These are phyloP conservation scores for Nitzschia palea DNA, from an alignment of 108 stramenopile genomes.

Conservation along the genomic window DNA sequence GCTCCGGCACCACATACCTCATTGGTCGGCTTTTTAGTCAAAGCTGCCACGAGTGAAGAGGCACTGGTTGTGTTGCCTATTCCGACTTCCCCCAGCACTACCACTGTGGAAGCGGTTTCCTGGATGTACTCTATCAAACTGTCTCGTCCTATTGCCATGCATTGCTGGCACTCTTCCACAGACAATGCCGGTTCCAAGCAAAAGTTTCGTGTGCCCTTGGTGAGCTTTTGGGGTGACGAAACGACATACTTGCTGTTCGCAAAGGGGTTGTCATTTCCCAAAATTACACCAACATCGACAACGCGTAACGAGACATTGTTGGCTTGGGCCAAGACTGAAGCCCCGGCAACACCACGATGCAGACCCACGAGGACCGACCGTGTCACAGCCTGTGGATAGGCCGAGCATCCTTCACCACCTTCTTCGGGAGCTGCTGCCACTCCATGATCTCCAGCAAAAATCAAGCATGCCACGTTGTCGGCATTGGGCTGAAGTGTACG, in stretches of 20 bases:
- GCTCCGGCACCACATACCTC: conserved; percentile 68
- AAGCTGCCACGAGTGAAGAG: conserved; percentile 53
- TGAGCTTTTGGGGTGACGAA: conserved; percentile 32
- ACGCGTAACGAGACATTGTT: conserved; percentile 53
- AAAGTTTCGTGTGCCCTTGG: conserved; percentile 59
- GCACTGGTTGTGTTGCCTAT: conserved; percentile 86
- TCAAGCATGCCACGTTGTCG: conserved; percentile 43
- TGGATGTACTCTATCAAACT: conserved; percentile 29
- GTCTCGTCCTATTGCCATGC: conserved; percentile 48
- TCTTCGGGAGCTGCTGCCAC: conserved; percentile 47
- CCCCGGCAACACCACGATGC: conserved; percentile 58
- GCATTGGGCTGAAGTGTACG: conserved; percentile 32
- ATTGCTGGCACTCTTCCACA: conserved; percentile 43
- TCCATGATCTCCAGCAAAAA: conserved; percentile 86
- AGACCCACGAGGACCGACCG: conserved; percentile 54
- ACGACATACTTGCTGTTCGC: conserved; percentile 31
- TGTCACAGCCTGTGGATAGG: conserved; percentile 73
- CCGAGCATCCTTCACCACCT: conserved; percentile 67
- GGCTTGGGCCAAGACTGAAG: conserved; percentile 52
- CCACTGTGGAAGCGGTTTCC: conserved; percentile 17
- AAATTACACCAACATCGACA: conserved; percentile 74
- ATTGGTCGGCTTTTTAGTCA: conserved; percentile 41
- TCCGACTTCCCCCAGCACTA: conserved; percentile 80
- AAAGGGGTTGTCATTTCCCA: conserved; percentile 18
- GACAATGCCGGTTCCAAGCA: conserved; percentile 69